Evolutionary conservation across 768 basidiomycete species (phyloP).

Genomic region (Naganishia kalamii): DNA sequence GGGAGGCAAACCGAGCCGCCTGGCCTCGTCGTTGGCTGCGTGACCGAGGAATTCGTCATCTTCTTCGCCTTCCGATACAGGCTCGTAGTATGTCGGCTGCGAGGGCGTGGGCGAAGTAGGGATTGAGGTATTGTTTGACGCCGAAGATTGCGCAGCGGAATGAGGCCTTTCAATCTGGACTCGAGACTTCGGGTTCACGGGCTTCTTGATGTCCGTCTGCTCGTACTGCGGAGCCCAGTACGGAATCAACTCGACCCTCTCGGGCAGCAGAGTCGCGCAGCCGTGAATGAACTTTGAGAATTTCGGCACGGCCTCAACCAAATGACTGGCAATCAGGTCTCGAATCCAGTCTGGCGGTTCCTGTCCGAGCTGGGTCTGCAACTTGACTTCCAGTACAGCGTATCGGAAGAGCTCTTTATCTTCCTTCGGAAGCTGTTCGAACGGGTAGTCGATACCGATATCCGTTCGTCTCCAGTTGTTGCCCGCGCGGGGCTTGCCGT

Average conservation of each 20-base stretch:
- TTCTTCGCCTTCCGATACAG: conserved; percentile 89
- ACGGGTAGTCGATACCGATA: conserved; percentile 86
- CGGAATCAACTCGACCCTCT: conserved; percentile 89
- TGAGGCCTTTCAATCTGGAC: conserved; percentile 59
- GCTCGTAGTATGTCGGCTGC: conserved; percentile 63
- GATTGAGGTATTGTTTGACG: conserved; percentile 45
- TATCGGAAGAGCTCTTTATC: conserved; percentile 96
- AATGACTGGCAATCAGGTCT: conserved; percentile 87
- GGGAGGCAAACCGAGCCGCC: conserved; percentile 67
- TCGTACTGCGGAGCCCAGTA: conserved; percentile 99
- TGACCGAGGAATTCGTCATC: conserved; percentile 60
- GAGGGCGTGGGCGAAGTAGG: conserved; percentile 49
- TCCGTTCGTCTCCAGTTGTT: conserved; percentile 93
- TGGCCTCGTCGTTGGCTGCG: conserved; percentile 73
- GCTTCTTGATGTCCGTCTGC: conserved; percentile 79
- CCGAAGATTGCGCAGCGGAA: conserved; percentile 37
- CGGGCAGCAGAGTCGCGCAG: conserved; percentile 83
- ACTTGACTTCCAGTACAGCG: conserved; percentile 92
- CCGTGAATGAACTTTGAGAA: conserved; percentile 95
- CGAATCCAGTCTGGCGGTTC: conserved; percentile 93
- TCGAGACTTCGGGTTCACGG: conserved; percentile 66
- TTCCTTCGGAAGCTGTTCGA: conserved; percentile 62
- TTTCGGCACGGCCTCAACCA: conserved; percentile 96
- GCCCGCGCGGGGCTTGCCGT: conserved; percentile 65
- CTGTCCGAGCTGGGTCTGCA: conserved; percentile 92